phyloP scores from a whole-genome alignment of 139 green algal species.

The Medakamo hakoo region DNA sequence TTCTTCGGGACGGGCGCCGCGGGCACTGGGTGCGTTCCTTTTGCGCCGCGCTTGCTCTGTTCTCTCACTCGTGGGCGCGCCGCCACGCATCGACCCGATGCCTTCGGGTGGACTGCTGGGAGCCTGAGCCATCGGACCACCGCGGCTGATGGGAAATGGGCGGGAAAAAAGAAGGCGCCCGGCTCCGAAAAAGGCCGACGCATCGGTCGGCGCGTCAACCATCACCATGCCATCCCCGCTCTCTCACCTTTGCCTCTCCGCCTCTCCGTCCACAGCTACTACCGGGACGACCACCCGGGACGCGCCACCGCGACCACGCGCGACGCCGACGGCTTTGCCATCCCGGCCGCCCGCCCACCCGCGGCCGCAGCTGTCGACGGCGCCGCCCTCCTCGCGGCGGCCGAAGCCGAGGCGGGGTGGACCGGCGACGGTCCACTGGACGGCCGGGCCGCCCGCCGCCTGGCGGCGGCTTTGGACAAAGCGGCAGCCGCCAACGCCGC shows the following conservation, averaged over 20 bases:
- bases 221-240: too few species aligned
- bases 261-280: slow-evolving; percentile 20
- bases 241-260: too few species aligned
- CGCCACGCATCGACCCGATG: background rate
- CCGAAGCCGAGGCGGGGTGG: background rate
- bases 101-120: slow-evolving; percentile 9
- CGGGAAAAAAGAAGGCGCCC: too few species aligned
- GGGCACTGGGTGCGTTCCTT: slow-evolving; percentile 41
- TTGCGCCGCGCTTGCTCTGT: background rate
- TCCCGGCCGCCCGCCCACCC: background rate
- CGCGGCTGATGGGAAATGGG: too few species aligned
- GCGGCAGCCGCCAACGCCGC: slow-evolving; percentile 43
- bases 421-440: background rate
- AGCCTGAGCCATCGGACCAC: too few species aligned
- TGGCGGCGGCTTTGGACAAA: background rate
- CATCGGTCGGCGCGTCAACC: too few species aligned
- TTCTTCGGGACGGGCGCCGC: slow-evolving; percentile 34
- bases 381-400: slow-evolving; percentile 1
- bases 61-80: background rate
- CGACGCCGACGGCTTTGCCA: too few species aligned
- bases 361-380: background rate
- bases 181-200: too few species aligned
- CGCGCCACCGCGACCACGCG: background rate
- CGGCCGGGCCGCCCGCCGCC: background rate
- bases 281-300: background rate